Percentiles rank a stretch among this genome's conserved stretches.
Evolutionary conservation across 495 filamentous ascomycete species (phyloP).

Genomic region (Mytilinidion resinicola): DNA sequence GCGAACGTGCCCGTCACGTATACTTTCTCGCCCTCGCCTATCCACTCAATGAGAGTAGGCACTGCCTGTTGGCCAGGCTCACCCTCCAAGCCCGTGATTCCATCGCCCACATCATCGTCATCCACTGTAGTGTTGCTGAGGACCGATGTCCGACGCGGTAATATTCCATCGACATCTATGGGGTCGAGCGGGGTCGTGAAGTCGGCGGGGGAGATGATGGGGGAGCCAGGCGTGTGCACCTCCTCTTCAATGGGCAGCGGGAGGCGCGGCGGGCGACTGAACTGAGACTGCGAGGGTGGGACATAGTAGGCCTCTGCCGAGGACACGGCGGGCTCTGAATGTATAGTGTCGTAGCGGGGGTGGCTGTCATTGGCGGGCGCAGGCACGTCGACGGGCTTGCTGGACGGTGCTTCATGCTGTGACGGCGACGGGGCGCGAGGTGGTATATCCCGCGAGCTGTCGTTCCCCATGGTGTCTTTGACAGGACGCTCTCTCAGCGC

Average conservation of each 20-base stretch:
- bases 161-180: conserved; percentile 42
- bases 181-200: conserved; percentile 43
- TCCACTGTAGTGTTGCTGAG: conserved; percentile 66
- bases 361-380: not conserved
- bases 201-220: conserved; percentile 65
- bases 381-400: conserved; percentile 23
- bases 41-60: conserved; percentile 80
- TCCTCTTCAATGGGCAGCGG: conserved; percentile 90
- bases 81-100: conserved; percentile 54
- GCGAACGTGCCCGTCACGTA: conserved; percentile 97
- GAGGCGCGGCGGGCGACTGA: conserved; percentile 74
- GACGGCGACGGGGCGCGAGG: not conserved
- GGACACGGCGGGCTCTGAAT: conserved; percentile 25
- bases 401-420: conserved; percentile 8
- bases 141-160: conserved; percentile 54
- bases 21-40: conserved; percentile 69
- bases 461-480: conserved; percentile 27
- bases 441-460: conserved; percentile 9
- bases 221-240: conserved; percentile 75
- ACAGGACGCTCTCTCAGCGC: not conserved
- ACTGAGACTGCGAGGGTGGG: conserved; percentile 44
- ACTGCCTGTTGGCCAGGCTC: conserved; percentile 56
- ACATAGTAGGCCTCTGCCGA: conserved; percentile 23
- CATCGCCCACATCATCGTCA: conserved; percentile 73
- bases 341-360: conserved; percentile 8